Evolutionary conservation across 192 early-diverging fungal genomes (phyloP).

Genomic region (Anaeromyces robustus): DNA sequence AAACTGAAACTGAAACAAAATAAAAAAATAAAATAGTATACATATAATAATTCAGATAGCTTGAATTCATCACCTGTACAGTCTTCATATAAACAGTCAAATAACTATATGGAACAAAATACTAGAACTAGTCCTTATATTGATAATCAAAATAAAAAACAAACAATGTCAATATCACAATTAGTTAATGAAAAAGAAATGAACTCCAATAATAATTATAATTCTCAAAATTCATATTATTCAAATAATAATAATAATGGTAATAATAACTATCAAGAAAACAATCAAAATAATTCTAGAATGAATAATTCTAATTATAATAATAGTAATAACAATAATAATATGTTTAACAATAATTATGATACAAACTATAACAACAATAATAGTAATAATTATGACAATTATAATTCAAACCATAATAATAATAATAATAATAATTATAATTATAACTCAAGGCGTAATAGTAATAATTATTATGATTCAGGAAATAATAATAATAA

Average conservation of each 20-base stretch:
- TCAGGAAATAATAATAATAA: background rate
- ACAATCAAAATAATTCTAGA: background rate
- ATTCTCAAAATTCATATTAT: background rate
- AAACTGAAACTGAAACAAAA: too few species aligned
- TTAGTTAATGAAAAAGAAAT: background rate
- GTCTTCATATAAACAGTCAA: background rate
- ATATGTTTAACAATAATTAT: background rate
- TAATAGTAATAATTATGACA: background rate
- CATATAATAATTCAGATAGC: background rate
- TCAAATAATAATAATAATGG: too few species aligned
- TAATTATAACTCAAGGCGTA: background rate
- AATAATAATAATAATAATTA: background rate
- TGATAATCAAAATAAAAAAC: background rate
- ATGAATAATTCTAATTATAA: background rate
- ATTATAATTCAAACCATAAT: background rate
- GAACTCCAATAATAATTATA: background rate
- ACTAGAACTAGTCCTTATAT: background rate
- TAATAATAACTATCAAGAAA: background rate
- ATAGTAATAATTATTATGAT: background rate
- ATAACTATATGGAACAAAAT: background rate
- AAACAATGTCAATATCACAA: background rate
- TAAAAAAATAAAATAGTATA: background rate
- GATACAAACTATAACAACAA: background rate
- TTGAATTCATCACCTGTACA: background rate
- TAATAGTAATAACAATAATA: background rate